Conservation (phyloP, 106 monocot species). For the Alisma plantagoaquatica region DNA sequence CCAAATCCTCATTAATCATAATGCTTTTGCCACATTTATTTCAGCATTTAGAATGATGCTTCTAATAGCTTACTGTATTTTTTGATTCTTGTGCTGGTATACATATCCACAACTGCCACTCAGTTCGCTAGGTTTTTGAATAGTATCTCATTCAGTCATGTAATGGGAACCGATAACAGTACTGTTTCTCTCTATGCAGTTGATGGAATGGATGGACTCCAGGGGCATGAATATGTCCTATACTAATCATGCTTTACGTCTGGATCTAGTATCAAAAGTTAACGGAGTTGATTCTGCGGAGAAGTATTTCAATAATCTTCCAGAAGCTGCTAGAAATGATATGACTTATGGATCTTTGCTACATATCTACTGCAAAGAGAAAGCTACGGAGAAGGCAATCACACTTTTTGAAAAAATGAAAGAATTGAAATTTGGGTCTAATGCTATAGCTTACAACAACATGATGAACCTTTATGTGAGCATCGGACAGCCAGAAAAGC, state of each 20-base stretch:
- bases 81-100: too few relatives aligned
- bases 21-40: too few relatives aligned
- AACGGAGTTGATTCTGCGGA: conserved; percentile 43
- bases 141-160: too few relatives aligned
- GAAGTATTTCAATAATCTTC: conserved; percentile 37
- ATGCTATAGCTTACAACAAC: conserved; percentile 44
- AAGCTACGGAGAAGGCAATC: conserved; percentile 31
- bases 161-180: too few relatives aligned
- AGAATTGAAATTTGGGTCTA: conserved; percentile 22
- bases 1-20: too few relatives aligned
- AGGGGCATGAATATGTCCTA: conserved; percentile 23
- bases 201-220: conserved; percentile 60
- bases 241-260: conserved; percentile 33
- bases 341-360: conserved; percentile 44
- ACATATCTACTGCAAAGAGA: conserved; percentile 20
- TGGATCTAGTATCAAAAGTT: conserved; percentile 50
- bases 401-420: conserved; percentile 46
- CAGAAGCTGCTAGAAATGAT: conserved; percentile 25
- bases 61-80: too few relatives aligned
- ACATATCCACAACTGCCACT: too few relatives aligned
- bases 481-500: conserved; percentile 30
- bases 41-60: too few relatives aligned
- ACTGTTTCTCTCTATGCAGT: conserved; percentile 18
- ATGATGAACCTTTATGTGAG: conserved; percentile 36
- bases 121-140: too few relatives aligned